A percentile compares a stretch with the other conserved stretches of the same genome.
These are phyloP conservation scores for Penicillium sp. DNA, from an alignment of 2,329 filamentous ascomycete genomes.

Conservation along the genomic window DNA sequence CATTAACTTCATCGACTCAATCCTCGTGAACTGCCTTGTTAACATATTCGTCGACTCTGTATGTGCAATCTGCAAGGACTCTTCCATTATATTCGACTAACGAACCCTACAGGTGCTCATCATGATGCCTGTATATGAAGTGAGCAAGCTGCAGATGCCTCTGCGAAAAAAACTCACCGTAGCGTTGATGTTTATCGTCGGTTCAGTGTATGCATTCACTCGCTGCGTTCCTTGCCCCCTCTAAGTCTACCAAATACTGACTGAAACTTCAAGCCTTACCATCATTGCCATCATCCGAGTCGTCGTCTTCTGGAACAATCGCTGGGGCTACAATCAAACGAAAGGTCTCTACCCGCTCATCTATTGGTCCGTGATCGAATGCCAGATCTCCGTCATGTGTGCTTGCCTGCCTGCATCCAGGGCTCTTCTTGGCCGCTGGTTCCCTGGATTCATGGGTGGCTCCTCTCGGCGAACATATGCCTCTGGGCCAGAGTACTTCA, in stretches of 20 bases:
- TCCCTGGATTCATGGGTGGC: constrained; percentile 18
- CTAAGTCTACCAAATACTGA: not conserved
- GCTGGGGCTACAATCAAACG: constrained; percentile 21
- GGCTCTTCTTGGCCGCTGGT: constrained; percentile 21
- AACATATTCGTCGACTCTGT: constrained; percentile 22
- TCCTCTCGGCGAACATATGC: constrained; percentile 11
- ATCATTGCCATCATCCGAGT: constrained; percentile 28
- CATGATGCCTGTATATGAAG: constrained; percentile 20
- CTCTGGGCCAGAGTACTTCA: constrained; percentile 3
- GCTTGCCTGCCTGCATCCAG: constrained; percentile 28
- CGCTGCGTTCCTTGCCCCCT: not conserved
- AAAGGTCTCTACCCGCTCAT: constrained; percentile 26
- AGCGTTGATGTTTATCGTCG: constrained; percentile 17
- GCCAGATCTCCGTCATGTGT: constrained; percentile 27
- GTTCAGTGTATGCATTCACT: constrained; percentile 13
- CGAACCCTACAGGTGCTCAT: constrained; percentile 3
- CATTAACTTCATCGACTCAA: constrained; percentile 20
- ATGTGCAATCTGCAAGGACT: not conserved
- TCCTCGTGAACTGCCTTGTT: constrained; percentile 19
- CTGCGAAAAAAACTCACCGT: constrained; percentile 18
- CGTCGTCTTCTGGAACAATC: constrained; percentile 27
- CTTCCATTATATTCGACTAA: not conserved
- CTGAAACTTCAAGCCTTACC: constrained; percentile 13
- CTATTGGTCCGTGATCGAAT: constrained; percentile 31
- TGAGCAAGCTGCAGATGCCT: constrained; percentile 20